Evolutionary conservation across 345 rosid genomes (phyloP), one percentile per base, ranked within the genome.

Genomic region (Murraya paniculata): DNA sequence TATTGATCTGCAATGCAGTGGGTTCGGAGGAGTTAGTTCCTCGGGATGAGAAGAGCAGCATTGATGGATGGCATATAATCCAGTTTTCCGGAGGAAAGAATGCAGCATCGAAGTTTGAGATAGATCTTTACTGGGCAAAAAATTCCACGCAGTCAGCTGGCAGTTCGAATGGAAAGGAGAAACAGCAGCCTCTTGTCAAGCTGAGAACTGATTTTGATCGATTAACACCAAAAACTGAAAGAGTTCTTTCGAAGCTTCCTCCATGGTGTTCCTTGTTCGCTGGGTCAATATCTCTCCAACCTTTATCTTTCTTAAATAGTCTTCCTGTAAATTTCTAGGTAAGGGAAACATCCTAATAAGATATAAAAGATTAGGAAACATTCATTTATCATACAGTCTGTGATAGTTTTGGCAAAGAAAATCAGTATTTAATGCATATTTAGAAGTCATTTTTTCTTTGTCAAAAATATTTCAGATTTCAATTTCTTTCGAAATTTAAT

Each of bases 11-110:
- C 31, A 68, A 76, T 84, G 83, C 86, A 89, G 97, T 68, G 62
- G 81, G 84, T 68, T 83, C 82, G 0, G 85, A 83, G 55, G 94
- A 89, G 86, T 36, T 96, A 60, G 84, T 92, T 75, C 85, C 85
- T 3, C 72, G 57, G 14, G 97, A 90, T 16, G 81, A 77, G 72
- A 94, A 94, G 85, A 84, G 77, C 71, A 84, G 89, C n/a, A 36
- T 68, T 24, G 85, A 91, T 5, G 97, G 98, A 77, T 95, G 98
- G 98, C 97, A 90, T 81, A 81, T 79, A 9, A 88, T 95, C 78
- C 97, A 94, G 81, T 92, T 89, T 83, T 78, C 97, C 3, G 98
- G 98, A 39, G 97, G 98, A 77, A 91, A 87, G 75, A 89, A 84
- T 24, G 79, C 97, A 1, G 90, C 97, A 0, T 85, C 87, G 6